Conservation (phyloP, 1,139 yeast genomes). For the Suhomyces ambrosiae region DNA sequence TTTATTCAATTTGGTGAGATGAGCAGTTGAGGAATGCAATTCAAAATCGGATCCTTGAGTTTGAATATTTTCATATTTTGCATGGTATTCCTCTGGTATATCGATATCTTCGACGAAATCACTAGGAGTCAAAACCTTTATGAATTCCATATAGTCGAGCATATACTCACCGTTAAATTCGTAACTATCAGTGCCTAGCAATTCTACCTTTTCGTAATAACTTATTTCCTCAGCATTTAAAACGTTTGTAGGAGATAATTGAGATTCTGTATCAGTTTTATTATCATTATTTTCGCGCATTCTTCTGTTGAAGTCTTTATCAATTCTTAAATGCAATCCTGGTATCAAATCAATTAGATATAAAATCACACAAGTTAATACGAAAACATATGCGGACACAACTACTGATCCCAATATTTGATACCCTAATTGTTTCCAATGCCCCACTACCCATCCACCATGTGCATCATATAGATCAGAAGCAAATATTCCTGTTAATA, state of each 20-base stretch:
- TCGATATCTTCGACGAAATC: slow-evolving; percentile 40
- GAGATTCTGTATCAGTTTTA: slow-evolving; percentile 22
- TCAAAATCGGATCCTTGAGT: slow-evolving; percentile 23
- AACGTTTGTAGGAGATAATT: slow-evolving; percentile 19
- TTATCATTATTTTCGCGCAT: slow-evolving; percentile 22
- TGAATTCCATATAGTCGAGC: slow-evolving; percentile 51
- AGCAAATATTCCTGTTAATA: slow-evolving; percentile 48
- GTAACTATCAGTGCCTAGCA: slow-evolving; percentile 51
- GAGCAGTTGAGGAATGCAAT: slow-evolving; percentile 17
- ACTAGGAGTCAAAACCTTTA: slow-evolving; percentile 43
- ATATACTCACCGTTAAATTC: slow-evolving; percentile 57
- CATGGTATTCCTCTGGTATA: slow-evolving; percentile 15
- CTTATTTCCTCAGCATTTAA: slow-evolving; percentile 11
- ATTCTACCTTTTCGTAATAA: slow-evolving; percentile 38
- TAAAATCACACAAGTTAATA: slow-evolving; percentile 39
- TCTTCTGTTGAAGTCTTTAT: slow-evolving; percentile 42
- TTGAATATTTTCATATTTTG: slow-evolving; percentile 6
- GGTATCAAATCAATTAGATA: slow-evolving; percentile 48
- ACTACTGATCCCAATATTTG: slow-evolving; percentile 50
- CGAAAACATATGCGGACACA: slow-evolving; percentile 42
- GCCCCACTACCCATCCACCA: slow-evolving; percentile 54
- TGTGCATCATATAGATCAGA: slow-evolving; percentile 31
- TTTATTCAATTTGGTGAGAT: slow-evolving; percentile 9
- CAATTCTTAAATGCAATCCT: slow-evolving; percentile 49
- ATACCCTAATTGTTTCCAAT: slow-evolving; percentile 51